Evolutionary conservation across 2,329 filamentous ascomycete genomes (phyloP), one percentile per base, ranked within the genome.

Genomic region (Penicillium sp.): DNA sequence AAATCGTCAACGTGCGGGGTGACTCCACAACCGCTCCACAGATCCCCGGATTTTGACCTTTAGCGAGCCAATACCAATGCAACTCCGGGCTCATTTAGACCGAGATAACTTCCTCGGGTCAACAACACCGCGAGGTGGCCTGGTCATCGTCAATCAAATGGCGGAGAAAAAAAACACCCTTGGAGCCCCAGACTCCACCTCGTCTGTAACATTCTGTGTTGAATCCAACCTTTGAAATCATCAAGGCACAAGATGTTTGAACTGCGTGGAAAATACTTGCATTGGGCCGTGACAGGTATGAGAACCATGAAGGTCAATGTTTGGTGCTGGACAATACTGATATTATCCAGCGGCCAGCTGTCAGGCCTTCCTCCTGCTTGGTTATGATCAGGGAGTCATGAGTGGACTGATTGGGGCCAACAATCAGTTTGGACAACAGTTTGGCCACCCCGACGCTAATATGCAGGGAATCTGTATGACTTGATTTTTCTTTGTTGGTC

Each of bases 321-420:
- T 2, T 6, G n/a, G 1, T 8, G 27, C 33, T 26, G 25, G 19
- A 7, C 31, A n/a, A 54, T 53, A 25, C 51, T 53, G 25, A 50
- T 25, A 21, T 6, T 4, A 46, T 54, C 6, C 25, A 61, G 63
- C 65, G 14, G 65, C 65, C 9, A 65, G 63, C 51, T 66, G 63
- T 46, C 65, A 66, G 43, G 63, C 62, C 21, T 64, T 64, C 25
- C 62, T 65, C 47, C 49, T 65, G 9, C 57, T 63, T 19, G 64
- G 65, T 10, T 66, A 72, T 67, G 60, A 58, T 21, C 58, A 66
- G 61, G 66, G 72, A 49, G 78, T 82, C 10, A 77, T 81, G 72
- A 79, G 79, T 51, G 77, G 76, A 43, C 75, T 82, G 43, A 80
- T 79, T 52, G 68, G 76, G 16, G 76, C 76, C n/a, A 63, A 77